Evolutionary conservation across 371 early-diverging fungal species (phyloP).

Genomic region (Mucor saturninus): DNA sequence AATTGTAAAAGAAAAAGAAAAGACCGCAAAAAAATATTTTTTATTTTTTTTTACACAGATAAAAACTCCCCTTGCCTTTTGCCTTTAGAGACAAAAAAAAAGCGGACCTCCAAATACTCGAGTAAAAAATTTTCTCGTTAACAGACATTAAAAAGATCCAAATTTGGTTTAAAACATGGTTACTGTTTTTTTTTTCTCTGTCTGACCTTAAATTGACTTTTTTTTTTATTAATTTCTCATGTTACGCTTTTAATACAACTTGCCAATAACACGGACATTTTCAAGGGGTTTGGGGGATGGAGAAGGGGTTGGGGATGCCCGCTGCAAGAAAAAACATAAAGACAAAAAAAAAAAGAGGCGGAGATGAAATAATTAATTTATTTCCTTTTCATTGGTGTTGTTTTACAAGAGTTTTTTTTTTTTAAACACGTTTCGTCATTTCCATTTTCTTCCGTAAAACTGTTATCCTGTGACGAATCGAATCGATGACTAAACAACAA

Average conservation of each 20-base stretch:
- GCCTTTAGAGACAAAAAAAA: not conserved
- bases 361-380: constrained; percentile 4
- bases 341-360: constrained; percentile 2
- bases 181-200: not conserved
- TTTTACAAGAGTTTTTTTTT: not conserved
- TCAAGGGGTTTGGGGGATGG: not conserved
- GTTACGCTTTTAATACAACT: not conserved
- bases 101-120: not conserved
- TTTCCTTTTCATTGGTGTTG: constrained; percentile 18
- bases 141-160: not conserved
- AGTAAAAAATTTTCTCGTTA: not conserved
- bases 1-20: not conserved
- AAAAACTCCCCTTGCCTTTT: not conserved
- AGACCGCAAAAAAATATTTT: constrained; percentile 2
- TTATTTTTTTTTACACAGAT: constrained; percentile 3
- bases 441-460: constrained; percentile 46
- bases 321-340: not conserved
- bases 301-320: no score
- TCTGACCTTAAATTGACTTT: not conserved
- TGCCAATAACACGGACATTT: constrained; percentile 8
- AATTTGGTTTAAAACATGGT: not conserved
- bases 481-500: constrained; percentile 44
- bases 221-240: not conserved
- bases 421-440: constrained; percentile 19
- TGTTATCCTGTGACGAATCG: constrained; percentile 50